Percentiles rank a stretch among this genome's conserved stretches.
These are phyloP conservation scores for Chaetomium strumarium DNA, from an alignment of 2,329 filamentous ascomycete species.

Conservation along the genomic window DNA sequence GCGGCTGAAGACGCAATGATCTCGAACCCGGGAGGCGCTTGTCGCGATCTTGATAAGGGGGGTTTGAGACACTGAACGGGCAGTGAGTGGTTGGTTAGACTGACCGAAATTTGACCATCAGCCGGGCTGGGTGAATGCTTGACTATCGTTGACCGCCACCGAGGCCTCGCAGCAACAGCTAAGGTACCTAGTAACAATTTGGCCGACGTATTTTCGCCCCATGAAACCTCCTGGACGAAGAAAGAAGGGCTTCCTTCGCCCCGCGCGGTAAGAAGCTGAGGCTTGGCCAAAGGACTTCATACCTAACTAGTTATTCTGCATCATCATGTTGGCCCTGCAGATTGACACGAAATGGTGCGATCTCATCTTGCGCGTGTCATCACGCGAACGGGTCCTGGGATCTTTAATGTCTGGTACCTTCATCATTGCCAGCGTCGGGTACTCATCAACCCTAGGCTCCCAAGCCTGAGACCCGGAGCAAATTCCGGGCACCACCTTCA, in stretches of 20 bases:
- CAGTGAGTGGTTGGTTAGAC: too few species aligned
- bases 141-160: neutral
- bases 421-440: neutral
- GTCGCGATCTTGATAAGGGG: too few species aligned
- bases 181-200: neutral
- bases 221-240: too few species aligned
- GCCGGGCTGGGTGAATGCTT: neutral
- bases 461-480: too few species aligned
- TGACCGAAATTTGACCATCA: neutral
- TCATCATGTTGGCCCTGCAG: neutral
- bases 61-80: neutral
- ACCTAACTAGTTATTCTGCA: too few species aligned
- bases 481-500: too few species aligned
- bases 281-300: too few species aligned
- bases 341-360: conserved; percentile 6
- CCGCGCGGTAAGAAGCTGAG: too few species aligned
- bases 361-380: conserved; percentile 12
- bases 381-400: conserved; percentile 12
- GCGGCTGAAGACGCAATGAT: neutral
- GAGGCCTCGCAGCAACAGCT: neutral
- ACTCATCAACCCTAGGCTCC: neutral
- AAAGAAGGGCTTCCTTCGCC: too few species aligned
- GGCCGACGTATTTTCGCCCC: too few species aligned
- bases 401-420: conserved; percentile 9
- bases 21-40: neutral